A percentile compares a stretch with the other conserved stretches of the same genome.
Conservation (phyloP, 768 basidiomycete species). For the Brasilioporus rufonigricans region DNA sequence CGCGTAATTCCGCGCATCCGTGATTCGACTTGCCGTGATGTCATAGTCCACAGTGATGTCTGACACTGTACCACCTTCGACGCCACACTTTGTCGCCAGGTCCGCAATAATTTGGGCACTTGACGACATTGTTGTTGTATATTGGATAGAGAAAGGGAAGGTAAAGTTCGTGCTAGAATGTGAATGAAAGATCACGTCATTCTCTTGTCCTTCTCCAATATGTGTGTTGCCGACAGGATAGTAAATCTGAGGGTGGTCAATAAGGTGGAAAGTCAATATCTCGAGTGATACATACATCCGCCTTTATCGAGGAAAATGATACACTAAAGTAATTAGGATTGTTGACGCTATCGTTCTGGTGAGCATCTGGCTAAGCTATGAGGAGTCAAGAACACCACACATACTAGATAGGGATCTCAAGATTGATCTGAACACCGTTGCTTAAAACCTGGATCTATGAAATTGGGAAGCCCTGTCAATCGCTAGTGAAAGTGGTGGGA, state of each 20-base stretch:
- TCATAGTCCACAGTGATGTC: constrained; percentile 63
- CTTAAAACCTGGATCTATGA: constrained; percentile 37
- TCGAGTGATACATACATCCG: constrained; percentile 42
- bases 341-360: constrained; percentile 48
- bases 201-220: constrained; percentile 61
- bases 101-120: constrained; percentile 54
- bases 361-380: neutral
- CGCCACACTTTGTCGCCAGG: constrained; percentile 61
- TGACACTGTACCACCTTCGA: constrained; percentile 39
- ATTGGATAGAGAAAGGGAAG: constrained; percentile 71
- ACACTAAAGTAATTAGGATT: constrained; percentile 84
- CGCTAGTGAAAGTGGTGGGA: neutral
- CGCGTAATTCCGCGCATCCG: neutral
- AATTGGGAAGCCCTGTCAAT: constrained; percentile 17
- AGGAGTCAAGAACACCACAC: constrained; percentile 20
- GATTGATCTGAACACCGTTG: constrained; percentile 53
- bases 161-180: constrained; percentile 61
- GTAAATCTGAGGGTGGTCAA: constrained; percentile 45
- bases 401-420: constrained; percentile 67
- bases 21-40: constrained; percentile 46
- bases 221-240: constrained; percentile 73
- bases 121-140: constrained; percentile 55
- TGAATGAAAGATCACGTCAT: constrained; percentile 46
- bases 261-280: neutral
- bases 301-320: constrained; percentile 60